phyloP scores from a whole-genome alignment of 768 basidiomycete genomes.

The Pholiota conissans region DNA sequence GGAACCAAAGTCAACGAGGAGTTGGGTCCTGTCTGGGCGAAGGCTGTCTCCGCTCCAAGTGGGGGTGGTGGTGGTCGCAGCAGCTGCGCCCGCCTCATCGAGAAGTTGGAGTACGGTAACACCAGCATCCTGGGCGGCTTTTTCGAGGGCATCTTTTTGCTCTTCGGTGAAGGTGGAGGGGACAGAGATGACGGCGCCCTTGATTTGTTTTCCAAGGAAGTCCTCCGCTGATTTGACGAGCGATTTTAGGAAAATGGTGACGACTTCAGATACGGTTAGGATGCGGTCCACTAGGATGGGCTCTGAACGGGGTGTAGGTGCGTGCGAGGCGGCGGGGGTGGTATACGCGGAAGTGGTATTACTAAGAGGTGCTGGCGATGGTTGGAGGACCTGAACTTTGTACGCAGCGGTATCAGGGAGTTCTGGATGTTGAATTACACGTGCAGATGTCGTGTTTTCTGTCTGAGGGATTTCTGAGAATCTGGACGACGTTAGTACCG shows the following conservation, averaged over 20 bases:
- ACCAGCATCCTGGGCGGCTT: conserved; percentile 79
- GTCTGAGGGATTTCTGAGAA: conserved; percentile 74
- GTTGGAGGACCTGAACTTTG: conserved; percentile 77
- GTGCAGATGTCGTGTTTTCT: conserved; percentile 55
- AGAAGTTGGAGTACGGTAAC: conserved; percentile 83
- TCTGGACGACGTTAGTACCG: conserved; percentile 32
- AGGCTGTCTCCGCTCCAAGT: conserved; percentile 39
- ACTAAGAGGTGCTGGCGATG: conserved; percentile 71
- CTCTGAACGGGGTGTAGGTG: conserved; percentile 72
- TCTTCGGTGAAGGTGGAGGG: conserved; percentile 72
- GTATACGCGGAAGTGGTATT: conserved; percentile 46
- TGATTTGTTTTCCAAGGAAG: conserved; percentile 79
- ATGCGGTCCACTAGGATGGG: conserved; percentile 67
- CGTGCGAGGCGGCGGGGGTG: conserved; percentile 66
- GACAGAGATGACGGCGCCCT: conserved; percentile 82
- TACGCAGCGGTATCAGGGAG: conserved; percentile 76
- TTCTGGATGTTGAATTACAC: conserved; percentile 76
- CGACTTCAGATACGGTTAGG: conserved; percentile 81
- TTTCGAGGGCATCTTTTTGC: conserved; percentile 69
- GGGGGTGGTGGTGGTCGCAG: conserved; percentile 52
- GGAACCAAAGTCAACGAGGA: conserved; percentile 80
- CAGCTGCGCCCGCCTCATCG: conserved; percentile 83
- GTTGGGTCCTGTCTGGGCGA: conserved; percentile 67
- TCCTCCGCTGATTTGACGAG: conserved; percentile 87
- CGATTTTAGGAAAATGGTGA: conserved; percentile 81